Percentiles rank a stretch among this genome's conserved stretches.
These are phyloP conservation scores for Aquilaria malaccensis DNA, from an alignment of 345 rosid genomes.

Conservation along the genomic window DNA sequence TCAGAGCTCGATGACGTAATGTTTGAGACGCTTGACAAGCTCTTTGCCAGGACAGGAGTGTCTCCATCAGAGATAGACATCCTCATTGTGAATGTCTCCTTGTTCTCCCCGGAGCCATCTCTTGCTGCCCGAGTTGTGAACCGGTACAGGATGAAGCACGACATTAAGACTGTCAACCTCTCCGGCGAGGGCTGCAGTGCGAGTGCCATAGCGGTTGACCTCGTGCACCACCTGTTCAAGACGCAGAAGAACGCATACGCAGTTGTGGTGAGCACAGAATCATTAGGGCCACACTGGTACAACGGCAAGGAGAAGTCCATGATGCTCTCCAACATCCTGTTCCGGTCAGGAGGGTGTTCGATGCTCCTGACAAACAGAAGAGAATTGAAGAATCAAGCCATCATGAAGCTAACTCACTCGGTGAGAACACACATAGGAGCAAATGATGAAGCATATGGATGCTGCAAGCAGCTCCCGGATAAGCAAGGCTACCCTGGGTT, in stretches of 20 bases:
- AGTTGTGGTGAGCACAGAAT: constrained; percentile 72
- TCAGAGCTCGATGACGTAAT: constrained; percentile 54
- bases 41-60: constrained; percentile 37
- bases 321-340: constrained; percentile 70
- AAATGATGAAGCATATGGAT: constrained; percentile 52
- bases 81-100: constrained; percentile 56
- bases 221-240: constrained; percentile 45
- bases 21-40: constrained; percentile 47
- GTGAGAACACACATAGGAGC: constrained; percentile 50
- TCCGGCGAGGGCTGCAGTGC: constrained; percentile 71
- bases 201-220: constrained; percentile 36
- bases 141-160: constrained; percentile 58
- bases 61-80: constrained; percentile 54
- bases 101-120: constrained; percentile 65
- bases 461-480: constrained; percentile 54
- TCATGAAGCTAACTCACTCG: constrained; percentile 37
- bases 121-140: constrained; percentile 52
- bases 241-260: constrained; percentile 32
- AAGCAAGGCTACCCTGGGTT: constrained; percentile 33
- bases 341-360: constrained; percentile 69
- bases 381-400: constrained; percentile 30
- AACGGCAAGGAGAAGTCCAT: constrained; percentile 68
- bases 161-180: constrained; percentile 56
- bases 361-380: constrained; percentile 54
- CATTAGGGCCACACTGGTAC: constrained; percentile 67